A percentile compares a stretch with the other conserved stretches of the same genome.
Conservation (phyloP, 2,329 filamentous ascomycete species). For the Zasmidium angulare region DNA sequence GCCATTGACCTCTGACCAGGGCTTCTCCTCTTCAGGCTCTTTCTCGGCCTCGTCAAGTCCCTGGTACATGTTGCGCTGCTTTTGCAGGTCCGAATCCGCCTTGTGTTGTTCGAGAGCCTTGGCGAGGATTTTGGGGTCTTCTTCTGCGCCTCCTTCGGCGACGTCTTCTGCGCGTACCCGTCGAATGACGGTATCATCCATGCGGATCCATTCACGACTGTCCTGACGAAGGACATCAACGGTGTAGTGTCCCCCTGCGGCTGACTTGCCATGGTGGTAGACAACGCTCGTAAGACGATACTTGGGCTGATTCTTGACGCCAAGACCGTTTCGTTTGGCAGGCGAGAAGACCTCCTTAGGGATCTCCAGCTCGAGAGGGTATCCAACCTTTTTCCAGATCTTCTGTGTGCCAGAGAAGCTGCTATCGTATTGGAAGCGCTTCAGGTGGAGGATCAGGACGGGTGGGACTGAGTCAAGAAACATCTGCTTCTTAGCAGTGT, state of each 20-base stretch:
- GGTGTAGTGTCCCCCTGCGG: constrained; percentile 93
- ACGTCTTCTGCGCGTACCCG: constrained; percentile 86
- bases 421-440: constrained; percentile 94
- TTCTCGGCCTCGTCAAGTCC: constrained; percentile 64
- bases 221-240: constrained; percentile 96
- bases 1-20: constrained; percentile 85
- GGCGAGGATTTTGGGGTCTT: constrained; percentile 69
- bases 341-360: constrained; percentile 85
- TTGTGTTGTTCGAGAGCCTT: constrained; percentile 67
- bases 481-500: constrained; percentile 82
- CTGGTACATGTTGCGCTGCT: constrained; percentile 71
- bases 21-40: constrained; percentile 61
- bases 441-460: constrained; percentile 90
- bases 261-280: constrained; percentile 97
- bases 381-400: constrained; percentile 97
- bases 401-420: constrained; percentile 80
- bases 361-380: constrained; percentile 91
- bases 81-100: constrained; percentile 46
- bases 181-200: constrained; percentile 89
- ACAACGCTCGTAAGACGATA: constrained; percentile 88
- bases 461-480: constrained; percentile 90
- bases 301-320: constrained; percentile 69
- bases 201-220: constrained; percentile 89
- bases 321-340: constrained; percentile 66
- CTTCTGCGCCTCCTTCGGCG: constrained; percentile 78